A percentile compares a stretch with the other conserved stretches of the same genome.
phyloP scores from a whole-genome alignment of 345 rosid species.

The Moricandia moricandioides region DNA sequence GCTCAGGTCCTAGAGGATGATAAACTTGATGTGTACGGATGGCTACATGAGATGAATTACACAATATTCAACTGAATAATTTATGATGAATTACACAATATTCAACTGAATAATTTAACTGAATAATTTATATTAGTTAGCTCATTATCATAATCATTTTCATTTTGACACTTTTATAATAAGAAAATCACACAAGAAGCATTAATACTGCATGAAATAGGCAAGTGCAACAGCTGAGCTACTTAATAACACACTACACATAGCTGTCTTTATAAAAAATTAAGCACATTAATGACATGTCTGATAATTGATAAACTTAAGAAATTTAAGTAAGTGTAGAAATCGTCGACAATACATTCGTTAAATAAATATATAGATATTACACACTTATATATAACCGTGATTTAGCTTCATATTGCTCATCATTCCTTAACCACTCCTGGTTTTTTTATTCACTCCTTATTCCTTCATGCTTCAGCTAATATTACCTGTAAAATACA shows the following conservation, averaged over 20 bases:
- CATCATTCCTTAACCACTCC: constrained; percentile 6
- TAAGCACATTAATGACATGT: constrained; percentile 18
- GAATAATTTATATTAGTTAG: too few relatives aligned
- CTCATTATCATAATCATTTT: too few relatives aligned
- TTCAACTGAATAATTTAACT: too few relatives aligned
- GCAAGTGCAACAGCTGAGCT: neutral
- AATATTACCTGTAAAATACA: constrained; percentile 30
- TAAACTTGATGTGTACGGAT: neutral
- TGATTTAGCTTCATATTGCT: constrained; percentile 24
- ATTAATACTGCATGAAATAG: neutral
- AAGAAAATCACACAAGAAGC: neutral
- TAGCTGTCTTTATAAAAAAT: constrained; percentile 7
- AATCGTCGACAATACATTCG: constrained; percentile 6
- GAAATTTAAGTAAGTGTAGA: constrained; percentile 13
- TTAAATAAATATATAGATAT: constrained; percentile 13
- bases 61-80: too few relatives aligned
- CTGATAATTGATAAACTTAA: neutral
- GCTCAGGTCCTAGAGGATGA: neutral
- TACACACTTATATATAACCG: neutral
- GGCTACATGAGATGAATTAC: neutral
- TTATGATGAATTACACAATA: neutral
- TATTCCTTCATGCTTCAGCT: neutral
- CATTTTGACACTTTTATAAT: too few relatives aligned
- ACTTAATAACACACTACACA: neutral
- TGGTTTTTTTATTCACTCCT: neutral